Evolutionary conservation across 495 filamentous ascomycete species (phyloP), one percentile per base, ranked within the genome.

Genomic region (Bacidia gigantensis): DNA sequence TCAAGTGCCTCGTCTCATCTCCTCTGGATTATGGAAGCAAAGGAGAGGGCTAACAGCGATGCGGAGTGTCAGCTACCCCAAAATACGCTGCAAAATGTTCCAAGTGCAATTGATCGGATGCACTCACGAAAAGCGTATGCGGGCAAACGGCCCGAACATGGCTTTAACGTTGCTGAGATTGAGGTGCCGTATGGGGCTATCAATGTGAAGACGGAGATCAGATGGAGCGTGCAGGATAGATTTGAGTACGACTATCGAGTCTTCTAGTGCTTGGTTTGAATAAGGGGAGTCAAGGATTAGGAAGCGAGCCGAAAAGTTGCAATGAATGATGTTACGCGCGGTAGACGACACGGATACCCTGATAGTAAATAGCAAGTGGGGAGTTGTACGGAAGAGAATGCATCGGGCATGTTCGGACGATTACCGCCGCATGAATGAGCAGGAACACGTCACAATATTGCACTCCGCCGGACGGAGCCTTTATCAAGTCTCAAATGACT

Each of bases 131-230:
- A 44, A 22, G 5, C 20, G 41, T 9, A 44, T n/a, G 20, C 12
- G 7, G 7, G 14, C 14, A n/a, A 39, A 39, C 10, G 32, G 10
- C 9, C 9, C 5, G 41, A 17, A 5, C 14, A 3, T 17, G n/a
- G 2, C 25, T n/a, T 50, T 26, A 12, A 1, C 9, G 18, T 50
- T 12, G 47, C 22, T 5, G 26, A 38, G 23, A 25, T 38, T 11
- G 47, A 38, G 47, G 32, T 1, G 10, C 47, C 47, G 24, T 50
- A 38, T 18, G 45, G 47, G 3, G 47, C n/a, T 5, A 50, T 50
- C 47, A 32, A 38, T 14, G 47, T 50, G 9, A 50, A 50, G 47
- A 50, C 47, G 25, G 47, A 50, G 26, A 50, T 50, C 47, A 12
- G 47, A 20, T 50, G 47, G 47, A 50, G 47, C 17, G 47, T 50